Evolutionary conservation across 495 filamentous ascomycete genomes (phyloP).

Genomic region (Daldinia childiae): DNA sequence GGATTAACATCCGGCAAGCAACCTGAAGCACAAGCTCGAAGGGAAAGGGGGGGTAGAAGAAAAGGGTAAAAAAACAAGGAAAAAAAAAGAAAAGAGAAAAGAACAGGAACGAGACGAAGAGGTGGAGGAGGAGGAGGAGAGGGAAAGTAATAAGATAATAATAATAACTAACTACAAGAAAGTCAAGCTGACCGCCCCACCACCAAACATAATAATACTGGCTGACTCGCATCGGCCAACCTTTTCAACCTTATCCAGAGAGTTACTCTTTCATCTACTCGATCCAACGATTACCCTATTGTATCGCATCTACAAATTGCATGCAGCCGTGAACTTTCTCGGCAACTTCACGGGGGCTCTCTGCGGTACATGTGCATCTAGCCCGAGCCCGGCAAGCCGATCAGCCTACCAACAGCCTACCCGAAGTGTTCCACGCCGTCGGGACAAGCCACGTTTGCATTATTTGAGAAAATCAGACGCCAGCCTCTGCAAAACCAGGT

Average conservation of each 20-base stretch:
- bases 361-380: conserved; percentile 33
- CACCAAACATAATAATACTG: conserved; percentile 35
- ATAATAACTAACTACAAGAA: conserved; percentile 9
- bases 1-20: conserved; percentile 40
- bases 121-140: conserved; percentile 1
- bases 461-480: conserved; percentile 33
- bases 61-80: background rate
- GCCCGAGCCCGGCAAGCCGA: conserved; percentile 44
- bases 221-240: conserved; percentile 33
- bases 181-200: conserved; percentile 39
- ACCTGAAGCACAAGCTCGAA: conserved; percentile 40
- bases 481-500: conserved; percentile 19
- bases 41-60: conserved; percentile 11
- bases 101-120: background rate
- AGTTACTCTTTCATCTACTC: conserved; percentile 19
- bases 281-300: conserved; percentile 30
- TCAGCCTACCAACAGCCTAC: conserved; percentile 33
- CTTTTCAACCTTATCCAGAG: conserved; percentile 28
- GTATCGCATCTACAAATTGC: conserved; percentile 29
- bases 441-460: conserved; percentile 44
- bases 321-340: conserved; percentile 35
- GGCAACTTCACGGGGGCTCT: conserved; percentile 30
- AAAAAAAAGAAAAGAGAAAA: background rate
- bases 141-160: conserved; percentile 4
- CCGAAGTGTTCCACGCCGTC: conserved; percentile 38